Percentiles rank a stretch among this genome's conserved stretches.
Evolutionary conservation across 2,329 filamentous ascomycete species (phyloP).

Genomic region (Cyphellophora attinorum): DNA sequence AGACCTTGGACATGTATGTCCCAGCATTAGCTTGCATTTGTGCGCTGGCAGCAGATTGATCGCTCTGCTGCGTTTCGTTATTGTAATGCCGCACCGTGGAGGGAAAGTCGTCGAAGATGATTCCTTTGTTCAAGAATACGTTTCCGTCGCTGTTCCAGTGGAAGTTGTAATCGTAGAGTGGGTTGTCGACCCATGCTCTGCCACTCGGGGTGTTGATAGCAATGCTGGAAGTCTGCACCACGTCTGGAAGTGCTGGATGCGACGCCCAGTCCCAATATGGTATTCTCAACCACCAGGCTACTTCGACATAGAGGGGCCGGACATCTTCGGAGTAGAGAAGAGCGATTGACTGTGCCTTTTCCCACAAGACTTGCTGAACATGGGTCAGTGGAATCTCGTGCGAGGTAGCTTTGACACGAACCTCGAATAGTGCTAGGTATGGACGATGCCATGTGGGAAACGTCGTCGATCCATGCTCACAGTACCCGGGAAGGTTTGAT

Average conservation of each 20-base stretch:
- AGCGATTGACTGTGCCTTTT: conserved; percentile 28
- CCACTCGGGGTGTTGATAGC: conserved; percentile 33
- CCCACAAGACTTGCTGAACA: conserved; percentile 28
- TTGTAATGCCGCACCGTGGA: conserved; percentile 15
- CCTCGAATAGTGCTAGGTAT: conserved; percentile 58
- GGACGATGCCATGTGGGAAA: conserved; percentile 80
- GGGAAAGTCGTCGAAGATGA: conserved; percentile 10
- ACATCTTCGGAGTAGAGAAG: conserved; percentile 34
- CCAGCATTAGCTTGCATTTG: conserved; percentile 14
- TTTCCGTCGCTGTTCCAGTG: conserved; percentile 12
- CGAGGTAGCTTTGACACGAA: conserved; percentile 18
- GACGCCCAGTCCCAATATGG: conserved; percentile 43
- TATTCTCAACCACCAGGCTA: conserved; percentile 32
- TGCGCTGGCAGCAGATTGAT: conserved; percentile 13
- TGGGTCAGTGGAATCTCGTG: neutral
- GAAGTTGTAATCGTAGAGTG: conserved; percentile 34
- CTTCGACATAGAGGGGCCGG: conserved; percentile 36
- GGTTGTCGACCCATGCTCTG: conserved; percentile 30
- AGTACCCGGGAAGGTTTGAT: conserved; percentile 56
- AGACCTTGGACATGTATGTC: conserved; percentile 14
- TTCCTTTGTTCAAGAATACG: conserved; percentile 16
- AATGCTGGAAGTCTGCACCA: conserved; percentile 30
- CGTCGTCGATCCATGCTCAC: conserved; percentile 63
- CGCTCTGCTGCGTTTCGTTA: conserved; percentile 8
- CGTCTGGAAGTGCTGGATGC: conserved; percentile 24